Base-by-base conservation (phyloP, 2,329 filamentous ascomycete species). In the Aspergillus sp. region DNA sequence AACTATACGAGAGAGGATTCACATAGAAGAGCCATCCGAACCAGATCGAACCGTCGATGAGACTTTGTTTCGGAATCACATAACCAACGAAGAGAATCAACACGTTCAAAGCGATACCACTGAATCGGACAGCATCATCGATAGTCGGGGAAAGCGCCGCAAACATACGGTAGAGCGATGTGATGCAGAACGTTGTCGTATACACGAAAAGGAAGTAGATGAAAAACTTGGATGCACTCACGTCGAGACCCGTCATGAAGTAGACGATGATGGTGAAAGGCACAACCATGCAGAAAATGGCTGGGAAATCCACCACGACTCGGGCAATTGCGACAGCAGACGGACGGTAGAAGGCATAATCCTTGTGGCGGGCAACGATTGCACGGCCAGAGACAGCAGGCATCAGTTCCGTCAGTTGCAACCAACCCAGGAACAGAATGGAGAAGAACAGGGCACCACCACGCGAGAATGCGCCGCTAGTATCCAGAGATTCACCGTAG, bases 341-440 rank as follows among this genome's bases (percentile, higher is more conserved):
- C 0, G 87, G 87, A n/a, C 86, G 81, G 68, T 90, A 90, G 72
- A 90, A 89, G 0, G 86, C 87, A 67, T 89, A 90, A 36, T 87
- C 84, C 52, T 85, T 83, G 67, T 90, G 87, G 45, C 87, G 86
- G 74, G 77, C 88, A 63, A 84, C 91, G 18, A 95, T 87, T 0
- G 82, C 82, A 57, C 91, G 83, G 5, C 90, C 88, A 54, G 85
- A 84, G 9, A 94, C 87, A 49, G 90, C 90, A 63, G 88, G 89
- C 83, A 90, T 91, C 56, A 93, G 81, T 72, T 96, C 91, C 0
- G 88, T 86, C 52, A 96, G 78, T 61, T 93, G 90, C 5, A 95
- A 81, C 87, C 87, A 90, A 57, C 81, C 82, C 6, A 89, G 78
- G 75, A 90, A 88, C 31, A 89, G 72, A 63, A 89, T 86, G 1